A percentile compares a stretch with the other conserved stretches of the same genome.
Evolutionary conservation across 164 flowering plant species (phyloP).

Genomic region (Aristolochia contorta): DNA sequence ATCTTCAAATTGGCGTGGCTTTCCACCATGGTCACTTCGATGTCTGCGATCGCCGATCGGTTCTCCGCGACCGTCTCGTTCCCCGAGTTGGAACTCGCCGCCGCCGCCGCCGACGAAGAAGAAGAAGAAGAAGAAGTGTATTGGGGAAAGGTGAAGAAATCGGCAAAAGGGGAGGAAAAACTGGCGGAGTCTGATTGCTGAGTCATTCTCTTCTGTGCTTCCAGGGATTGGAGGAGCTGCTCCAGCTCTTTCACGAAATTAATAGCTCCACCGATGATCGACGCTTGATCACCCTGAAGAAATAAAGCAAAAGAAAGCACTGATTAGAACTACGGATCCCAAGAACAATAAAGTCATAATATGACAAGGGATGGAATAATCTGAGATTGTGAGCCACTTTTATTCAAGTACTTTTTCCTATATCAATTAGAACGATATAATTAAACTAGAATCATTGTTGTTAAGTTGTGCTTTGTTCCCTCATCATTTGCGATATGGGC

Average conservation of each 20-base stretch:
- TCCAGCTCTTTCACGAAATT: conserved; percentile 87
- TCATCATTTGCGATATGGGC: too few relatives aligned
- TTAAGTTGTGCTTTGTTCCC: too few relatives aligned
- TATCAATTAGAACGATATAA: too few relatives aligned
- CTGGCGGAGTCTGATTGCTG: conserved; percentile 5
- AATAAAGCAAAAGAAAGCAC: not conserved
- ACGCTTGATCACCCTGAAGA: conserved; percentile 88
- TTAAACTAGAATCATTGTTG: too few relatives aligned
- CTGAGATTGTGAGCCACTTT: too few relatives aligned
- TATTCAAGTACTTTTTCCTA: too few relatives aligned
- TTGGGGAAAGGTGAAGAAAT: conserved; percentile 55
- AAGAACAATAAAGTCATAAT: not conserved
- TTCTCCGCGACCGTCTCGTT: conserved; percentile 13
- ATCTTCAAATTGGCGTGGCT: conserved; percentile 78
- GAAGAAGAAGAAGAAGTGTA: conserved; percentile 28
- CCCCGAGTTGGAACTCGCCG: not conserved
- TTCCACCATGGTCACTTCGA: conserved; percentile 88
- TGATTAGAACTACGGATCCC: not conserved
- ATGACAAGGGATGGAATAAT: not conserved
- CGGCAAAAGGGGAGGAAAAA: conserved; percentile 32
- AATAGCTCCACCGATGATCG: conserved; percentile 86
- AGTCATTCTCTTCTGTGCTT: conserved; percentile 25
- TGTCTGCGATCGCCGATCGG: conserved; percentile 41
- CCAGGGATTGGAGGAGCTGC: conserved; percentile 58
- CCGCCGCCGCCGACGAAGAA: not conserved